Evolutionary conservation across 495 filamentous ascomycete species (phyloP).

Genomic region (Pseudotulostoma volvatum): DNA sequence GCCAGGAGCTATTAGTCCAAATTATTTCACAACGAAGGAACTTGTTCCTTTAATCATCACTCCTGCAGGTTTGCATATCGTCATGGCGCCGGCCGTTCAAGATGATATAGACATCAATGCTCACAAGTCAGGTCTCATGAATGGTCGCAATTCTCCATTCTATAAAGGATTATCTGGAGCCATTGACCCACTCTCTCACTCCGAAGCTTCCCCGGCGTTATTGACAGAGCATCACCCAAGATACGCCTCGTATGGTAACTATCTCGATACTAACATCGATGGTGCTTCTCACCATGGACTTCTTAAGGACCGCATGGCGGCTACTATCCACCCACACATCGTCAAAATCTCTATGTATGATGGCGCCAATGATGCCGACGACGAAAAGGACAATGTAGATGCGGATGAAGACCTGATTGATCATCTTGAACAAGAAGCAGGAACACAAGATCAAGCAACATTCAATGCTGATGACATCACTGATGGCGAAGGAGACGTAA

Average conservation of each 20-base stretch:
- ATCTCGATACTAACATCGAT: conserved; percentile 15
- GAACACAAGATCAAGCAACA: neutral
- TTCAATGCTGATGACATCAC: conserved; percentile 2
- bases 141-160: conserved; percentile 27
- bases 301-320: conserved; percentile 18
- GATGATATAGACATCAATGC: conserved; percentile 24
- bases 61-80: no score
- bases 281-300: conserved; percentile 12
- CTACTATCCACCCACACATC: conserved; percentile 18
- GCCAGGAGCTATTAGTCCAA: no score
- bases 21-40: no score
- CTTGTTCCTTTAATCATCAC: no score
- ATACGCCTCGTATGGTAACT: conserved; percentile 25
- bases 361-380: conserved; percentile 8
- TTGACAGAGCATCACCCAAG: conserved; percentile 6
- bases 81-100: conserved; percentile 24
- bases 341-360: conserved; percentile 13
- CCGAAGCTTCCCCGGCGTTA: no score
- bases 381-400: neutral
- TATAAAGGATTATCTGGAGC: conserved; percentile 31
- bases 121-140: conserved; percentile 24
- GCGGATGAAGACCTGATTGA: conserved; percentile 6
- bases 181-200: no score
- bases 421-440: conserved; percentile 7
- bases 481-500: conserved; percentile 12